These are phyloP conservation scores for Leishmania gerbilli DNA, from an alignment of 208 protist species.

Conservation along the genomic window DNA sequence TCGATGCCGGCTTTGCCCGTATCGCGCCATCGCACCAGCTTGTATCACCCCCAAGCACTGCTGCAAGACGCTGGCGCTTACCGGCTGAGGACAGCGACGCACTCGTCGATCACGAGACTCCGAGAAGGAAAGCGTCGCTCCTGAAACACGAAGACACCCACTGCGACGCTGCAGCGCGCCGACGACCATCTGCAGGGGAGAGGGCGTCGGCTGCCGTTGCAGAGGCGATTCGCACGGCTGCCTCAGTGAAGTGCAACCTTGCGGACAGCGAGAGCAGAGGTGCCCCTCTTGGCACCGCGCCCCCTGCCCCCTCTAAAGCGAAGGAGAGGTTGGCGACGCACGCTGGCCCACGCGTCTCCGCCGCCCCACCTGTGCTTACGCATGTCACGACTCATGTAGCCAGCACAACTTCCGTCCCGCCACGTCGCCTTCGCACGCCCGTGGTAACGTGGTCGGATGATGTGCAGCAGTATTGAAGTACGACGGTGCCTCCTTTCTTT, in stretches of 20 bases:
- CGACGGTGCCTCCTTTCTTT: neutral
- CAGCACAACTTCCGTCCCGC: neutral
- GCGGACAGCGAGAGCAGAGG: neutral
- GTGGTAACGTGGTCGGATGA: constrained; percentile 25
- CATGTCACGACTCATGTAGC: neutral
- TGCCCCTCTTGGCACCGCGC: neutral
- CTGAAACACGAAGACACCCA: neutral
- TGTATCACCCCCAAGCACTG: neutral
- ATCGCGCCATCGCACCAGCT: neutral
- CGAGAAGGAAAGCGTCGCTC: neutral
- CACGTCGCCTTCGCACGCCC: constrained; percentile 1
- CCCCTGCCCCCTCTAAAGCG: neutral
- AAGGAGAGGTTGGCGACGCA: neutral
- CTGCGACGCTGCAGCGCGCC: neutral
- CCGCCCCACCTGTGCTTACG: neutral
- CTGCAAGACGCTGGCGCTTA: neutral
- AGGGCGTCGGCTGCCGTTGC: neutral
- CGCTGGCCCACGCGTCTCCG: neutral
- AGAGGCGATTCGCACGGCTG: neutral
- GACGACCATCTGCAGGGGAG: neutral
- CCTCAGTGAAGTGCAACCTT: neutral
- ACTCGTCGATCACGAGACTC: neutral
- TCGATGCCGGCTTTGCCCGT: neutral
- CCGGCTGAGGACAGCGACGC: neutral
- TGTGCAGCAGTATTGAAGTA: constrained; percentile 13